These are phyloP conservation scores for Macadamia tetraphylla DNA, from an alignment of 164 flowering plant genomes.

Conservation along the genomic window DNA sequence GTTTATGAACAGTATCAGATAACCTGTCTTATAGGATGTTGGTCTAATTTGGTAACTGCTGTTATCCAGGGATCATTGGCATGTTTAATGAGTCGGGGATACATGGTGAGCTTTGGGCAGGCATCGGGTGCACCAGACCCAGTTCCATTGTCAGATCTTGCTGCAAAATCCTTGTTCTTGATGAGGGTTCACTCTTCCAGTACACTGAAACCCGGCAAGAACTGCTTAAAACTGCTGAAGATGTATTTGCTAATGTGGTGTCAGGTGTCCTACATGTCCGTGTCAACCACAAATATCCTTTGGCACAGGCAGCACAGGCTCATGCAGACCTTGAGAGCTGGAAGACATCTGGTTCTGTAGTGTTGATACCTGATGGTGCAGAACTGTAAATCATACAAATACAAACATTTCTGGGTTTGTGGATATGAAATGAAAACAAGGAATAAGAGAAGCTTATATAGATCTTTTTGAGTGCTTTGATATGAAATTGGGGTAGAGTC, in stretches of 20 bases:
- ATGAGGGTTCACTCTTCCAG: conserved; percentile 66
- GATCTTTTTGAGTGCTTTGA: too few species aligned
- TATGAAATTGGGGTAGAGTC: too few species aligned
- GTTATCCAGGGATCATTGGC: conserved; percentile 70
- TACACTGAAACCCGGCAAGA: conserved; percentile 64
- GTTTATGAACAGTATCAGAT: too few species aligned
- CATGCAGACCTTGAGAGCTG: conserved; percentile 70
- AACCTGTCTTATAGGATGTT: not conserved
- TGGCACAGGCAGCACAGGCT: conserved; percentile 77
- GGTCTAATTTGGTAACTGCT: not conserved
- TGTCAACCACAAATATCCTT: conserved; percentile 72
- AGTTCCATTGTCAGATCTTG: conserved; percentile 68
- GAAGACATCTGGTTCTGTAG: conserved; percentile 74
- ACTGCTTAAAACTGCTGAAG: conserved; percentile 67
- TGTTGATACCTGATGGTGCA: conserved; percentile 50
- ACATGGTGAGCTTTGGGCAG: conserved; percentile 85
- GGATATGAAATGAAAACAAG: too few species aligned
- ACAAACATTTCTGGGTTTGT: too few species aligned
- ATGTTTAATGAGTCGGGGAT: conserved; percentile 70
- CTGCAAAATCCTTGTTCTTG: conserved; percentile 63
- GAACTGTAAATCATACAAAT: not conserved
- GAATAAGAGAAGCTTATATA: too few species aligned
- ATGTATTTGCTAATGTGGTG: conserved; percentile 58
- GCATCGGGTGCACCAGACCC: conserved; percentile 86
- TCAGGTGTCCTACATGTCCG: conserved; percentile 56